Conservation (phyloP, 768 basidiomycete genomes). For the Cubamyces lactineus region DNA sequence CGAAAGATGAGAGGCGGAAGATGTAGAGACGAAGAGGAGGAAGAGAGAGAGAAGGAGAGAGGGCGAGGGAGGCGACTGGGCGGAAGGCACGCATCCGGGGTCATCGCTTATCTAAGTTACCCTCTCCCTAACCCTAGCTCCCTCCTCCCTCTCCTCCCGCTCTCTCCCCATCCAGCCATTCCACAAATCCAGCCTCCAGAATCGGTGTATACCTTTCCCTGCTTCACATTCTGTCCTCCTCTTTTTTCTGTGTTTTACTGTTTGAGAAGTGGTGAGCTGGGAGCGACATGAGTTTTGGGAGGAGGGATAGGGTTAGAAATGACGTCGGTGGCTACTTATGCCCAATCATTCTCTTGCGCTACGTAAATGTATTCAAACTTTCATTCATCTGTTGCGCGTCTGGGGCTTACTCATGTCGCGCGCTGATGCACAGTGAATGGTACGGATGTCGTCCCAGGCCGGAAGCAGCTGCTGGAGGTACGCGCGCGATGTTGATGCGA, state of each 20-base stretch:
- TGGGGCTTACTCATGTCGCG: too few species aligned
- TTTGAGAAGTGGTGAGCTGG: background rate
- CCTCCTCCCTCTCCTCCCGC: background rate
- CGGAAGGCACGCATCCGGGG: background rate
- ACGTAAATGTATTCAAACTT: too few species aligned
- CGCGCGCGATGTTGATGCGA: background rate
- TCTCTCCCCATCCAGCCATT: background rate
- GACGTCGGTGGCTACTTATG: conserved; percentile 17
- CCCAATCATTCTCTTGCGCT: background rate
- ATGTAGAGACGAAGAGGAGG: background rate
- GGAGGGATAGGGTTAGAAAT: conserved; percentile 9
- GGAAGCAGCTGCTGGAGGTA: background rate
- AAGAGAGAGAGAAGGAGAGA: background rate
- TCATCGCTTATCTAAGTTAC: conserved; percentile 20
- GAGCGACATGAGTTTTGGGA: conserved; percentile 1
- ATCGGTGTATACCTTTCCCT: too few species aligned
- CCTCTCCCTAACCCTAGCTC: conserved; percentile 9
- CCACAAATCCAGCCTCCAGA: background rate
- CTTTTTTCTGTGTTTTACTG: background rate
- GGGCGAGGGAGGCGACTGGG: conserved; percentile 1
- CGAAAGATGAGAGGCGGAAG: background rate
- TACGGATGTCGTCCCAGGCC: too few species aligned
- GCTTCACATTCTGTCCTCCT: too few species aligned
- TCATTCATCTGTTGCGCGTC: too few species aligned
- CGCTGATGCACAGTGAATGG: background rate